Percentiles rank a stretch among this genome's conserved stretches.
phyloP scores from a whole-genome alignment of 768 basidiomycete species.

The Leccinum sublutescens region DNA sequence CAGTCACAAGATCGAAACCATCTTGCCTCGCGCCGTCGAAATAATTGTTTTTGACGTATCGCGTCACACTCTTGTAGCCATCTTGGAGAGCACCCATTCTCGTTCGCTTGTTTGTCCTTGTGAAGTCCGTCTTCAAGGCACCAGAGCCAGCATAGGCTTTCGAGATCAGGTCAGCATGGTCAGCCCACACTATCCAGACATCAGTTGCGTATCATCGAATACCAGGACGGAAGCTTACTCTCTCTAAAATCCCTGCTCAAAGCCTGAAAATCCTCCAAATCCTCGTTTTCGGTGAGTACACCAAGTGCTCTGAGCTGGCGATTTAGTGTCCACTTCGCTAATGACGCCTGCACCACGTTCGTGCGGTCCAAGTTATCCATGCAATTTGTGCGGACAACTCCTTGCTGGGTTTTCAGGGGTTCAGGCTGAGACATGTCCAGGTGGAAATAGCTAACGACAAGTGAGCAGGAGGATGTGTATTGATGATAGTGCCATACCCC shows the following conservation, averaged over 20 bases:
- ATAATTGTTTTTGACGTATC: constrained; percentile 96
- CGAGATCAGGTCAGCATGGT: constrained; percentile 90
- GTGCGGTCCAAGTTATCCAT: constrained; percentile 98
- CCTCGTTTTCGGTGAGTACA: constrained; percentile 65
- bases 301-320: constrained; percentile 73
- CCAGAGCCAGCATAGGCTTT: constrained; percentile 93
- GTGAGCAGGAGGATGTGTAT: constrained; percentile 8
- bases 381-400: constrained; percentile 90
- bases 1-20: constrained; percentile 92
- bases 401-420: constrained; percentile 62
- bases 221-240: constrained; percentile 48
- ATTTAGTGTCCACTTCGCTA: constrained; percentile 84
- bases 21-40: constrained; percentile 94
- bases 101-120: constrained; percentile 88
- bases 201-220: constrained; percentile 3
- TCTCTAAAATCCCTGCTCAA: constrained; percentile 85
- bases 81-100: constrained; percentile 79
- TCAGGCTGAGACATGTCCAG: constrained; percentile 47
- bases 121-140: constrained; percentile 95
- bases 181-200: constrained; percentile 81
- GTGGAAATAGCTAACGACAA: constrained; percentile 67
- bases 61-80: constrained; percentile 75
- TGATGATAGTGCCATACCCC: constrained; percentile 44
- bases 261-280: constrained; percentile 78
- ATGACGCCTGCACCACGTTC: constrained; percentile 90